Conservation (phyloP, 495 filamentous ascomycete species). For the Platismatia glauca region DNA sequence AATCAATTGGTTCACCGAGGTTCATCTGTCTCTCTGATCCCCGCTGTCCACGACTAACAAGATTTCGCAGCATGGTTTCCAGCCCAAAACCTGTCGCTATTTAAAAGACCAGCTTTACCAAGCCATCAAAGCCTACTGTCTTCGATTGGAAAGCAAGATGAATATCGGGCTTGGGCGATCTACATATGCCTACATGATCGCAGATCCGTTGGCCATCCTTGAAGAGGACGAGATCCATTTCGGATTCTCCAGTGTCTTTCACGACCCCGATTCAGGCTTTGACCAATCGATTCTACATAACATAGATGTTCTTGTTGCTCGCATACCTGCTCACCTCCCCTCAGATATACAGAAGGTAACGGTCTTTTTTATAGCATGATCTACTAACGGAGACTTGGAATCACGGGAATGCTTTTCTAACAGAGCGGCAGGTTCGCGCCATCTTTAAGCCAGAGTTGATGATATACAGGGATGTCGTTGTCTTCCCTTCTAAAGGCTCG, state of each 20-base stretch:
- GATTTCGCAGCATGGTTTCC: slow-evolving; percentile 46
- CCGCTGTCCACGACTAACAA: not conserved
- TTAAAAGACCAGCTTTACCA: slow-evolving; percentile 49
- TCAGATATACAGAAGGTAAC: slow-evolving; percentile 74
- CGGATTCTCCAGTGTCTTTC: slow-evolving; percentile 61
- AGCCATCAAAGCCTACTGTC: slow-evolving; percentile 47
- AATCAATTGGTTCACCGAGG: slow-evolving; percentile 48
- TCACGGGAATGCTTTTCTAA: not conserved
- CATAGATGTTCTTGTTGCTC: slow-evolving; percentile 75
- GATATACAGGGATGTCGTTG: slow-evolving; percentile 74
- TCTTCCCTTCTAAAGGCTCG: slow-evolving; percentile 67
- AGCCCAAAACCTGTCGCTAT: slow-evolving; percentile 47
- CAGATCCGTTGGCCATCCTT: slow-evolving; percentile 65
- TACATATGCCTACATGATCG: slow-evolving; percentile 69
- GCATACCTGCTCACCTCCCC: slow-evolving; percentile 67
- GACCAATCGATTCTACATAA: slow-evolving; percentile 54
- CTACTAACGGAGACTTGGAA: not conserved
- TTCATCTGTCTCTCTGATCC: slow-evolving; percentile 14
- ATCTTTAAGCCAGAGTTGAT: slow-evolving; percentile 60
- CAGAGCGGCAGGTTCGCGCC: slow-evolving; percentile 34
- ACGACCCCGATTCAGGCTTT: slow-evolving; percentile 42
- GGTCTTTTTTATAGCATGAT: not conserved
- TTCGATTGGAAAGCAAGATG: slow-evolving; percentile 48
- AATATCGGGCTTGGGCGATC: slow-evolving; percentile 68
- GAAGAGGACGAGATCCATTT: slow-evolving; percentile 70